These are phyloP conservation scores for Moniliophthora roreri DNA, from an alignment of 1,284 basidiomycete genomes.

Conservation along the genomic window DNA sequence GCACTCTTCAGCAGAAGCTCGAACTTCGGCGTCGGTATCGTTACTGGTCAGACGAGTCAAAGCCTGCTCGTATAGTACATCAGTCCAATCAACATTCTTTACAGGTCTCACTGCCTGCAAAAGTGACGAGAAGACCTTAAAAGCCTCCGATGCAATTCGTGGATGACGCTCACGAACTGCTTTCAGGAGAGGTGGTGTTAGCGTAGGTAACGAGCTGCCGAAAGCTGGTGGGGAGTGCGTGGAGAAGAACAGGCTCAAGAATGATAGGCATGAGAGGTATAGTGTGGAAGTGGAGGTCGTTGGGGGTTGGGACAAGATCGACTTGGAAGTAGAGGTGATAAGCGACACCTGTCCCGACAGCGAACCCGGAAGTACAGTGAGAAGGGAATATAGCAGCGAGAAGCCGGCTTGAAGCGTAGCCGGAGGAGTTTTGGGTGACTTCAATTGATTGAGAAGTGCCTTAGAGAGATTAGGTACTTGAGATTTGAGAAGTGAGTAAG, in stretches of 20 bases:
- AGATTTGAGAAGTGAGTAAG: conserved; percentile 64
- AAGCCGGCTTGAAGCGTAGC: conserved; percentile 86
- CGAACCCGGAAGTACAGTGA: conserved; percentile 82
- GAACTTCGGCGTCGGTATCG: conserved; percentile 91
- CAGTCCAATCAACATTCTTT: conserved; percentile 59
- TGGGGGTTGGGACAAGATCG: conserved; percentile 61
- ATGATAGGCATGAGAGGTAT: conserved; percentile 80
- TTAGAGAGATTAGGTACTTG: conserved; percentile 83
- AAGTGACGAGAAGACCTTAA: conserved; percentile 75
- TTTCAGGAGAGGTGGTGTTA: conserved; percentile 75
- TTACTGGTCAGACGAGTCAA: conserved; percentile 70
- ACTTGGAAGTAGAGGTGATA: conserved; percentile 62
- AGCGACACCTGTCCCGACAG: conserved; percentile 70
- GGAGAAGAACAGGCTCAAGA: conserved; percentile 83
- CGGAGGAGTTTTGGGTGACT: conserved; percentile 77
- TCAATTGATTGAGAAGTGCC: conserved; percentile 82
- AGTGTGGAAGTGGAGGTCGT: conserved; percentile 72
- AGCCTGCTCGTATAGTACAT: conserved; percentile 75
- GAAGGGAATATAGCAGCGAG: conserved; percentile 72
- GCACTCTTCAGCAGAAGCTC: conserved; percentile 78
- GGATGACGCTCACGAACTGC: conserved; percentile 75
- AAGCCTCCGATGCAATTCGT: conserved; percentile 78
- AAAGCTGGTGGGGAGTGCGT: conserved; percentile 76
- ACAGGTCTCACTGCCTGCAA: conserved; percentile 64
- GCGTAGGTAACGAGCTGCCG: conserved; percentile 54